Base-by-base conservation (phyloP, 2,329 filamentous ascomycete genomes). In the Paraphoma sp. region DNA sequence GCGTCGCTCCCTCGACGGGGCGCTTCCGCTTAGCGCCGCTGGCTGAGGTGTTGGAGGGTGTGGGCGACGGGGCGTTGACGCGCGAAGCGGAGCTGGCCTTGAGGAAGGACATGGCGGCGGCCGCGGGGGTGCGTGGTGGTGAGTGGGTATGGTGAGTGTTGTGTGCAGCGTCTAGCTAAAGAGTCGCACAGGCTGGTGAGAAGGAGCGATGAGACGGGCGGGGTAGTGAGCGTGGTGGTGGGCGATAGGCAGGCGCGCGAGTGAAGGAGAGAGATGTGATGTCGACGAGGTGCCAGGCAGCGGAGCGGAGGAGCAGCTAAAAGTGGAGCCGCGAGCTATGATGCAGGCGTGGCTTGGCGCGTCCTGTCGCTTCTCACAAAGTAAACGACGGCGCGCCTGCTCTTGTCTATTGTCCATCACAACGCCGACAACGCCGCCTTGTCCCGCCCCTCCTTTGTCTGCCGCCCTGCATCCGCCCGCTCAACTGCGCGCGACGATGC, bases 31-130 rank as follows among this genome's bases (percentile, higher is more conserved):
- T 87, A 14, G 71, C 66, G 41, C 67, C 68, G 42, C 65, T 66
- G 56, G 69, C 60, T 30, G 78, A 78, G 6, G 77, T 63, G 57
- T 69, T 76, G 12, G 76, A 77, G 11, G 76, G 87, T 41, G 87
- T 86, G 43, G 86, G 88, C 49, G 85, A 92, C 16, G 85, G 84
- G 11, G 86, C 85, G 47, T 84, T 84, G 65, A 83, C 60, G 48
- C 61, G 64, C 28, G 63, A 57, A 48, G 68, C 61, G 18, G 70
- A 61, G 48, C 53, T 66, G 40, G 70, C 51, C 51, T 74, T 75
- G 59, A 76, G 72, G 62, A 68, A 71, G 14, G 74, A 74, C 75
- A 77, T 77, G 67, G 59, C 29, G 23, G 57, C 33, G 47, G 48
- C 36, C 23, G 56, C 36, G 48, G 46, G 46, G 46, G 46, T 23